These are phyloP conservation scores for Colletotrichum lupini DNA, from an alignment of 2,329 filamentous ascomycete genomes.

Conservation along the genomic window DNA sequence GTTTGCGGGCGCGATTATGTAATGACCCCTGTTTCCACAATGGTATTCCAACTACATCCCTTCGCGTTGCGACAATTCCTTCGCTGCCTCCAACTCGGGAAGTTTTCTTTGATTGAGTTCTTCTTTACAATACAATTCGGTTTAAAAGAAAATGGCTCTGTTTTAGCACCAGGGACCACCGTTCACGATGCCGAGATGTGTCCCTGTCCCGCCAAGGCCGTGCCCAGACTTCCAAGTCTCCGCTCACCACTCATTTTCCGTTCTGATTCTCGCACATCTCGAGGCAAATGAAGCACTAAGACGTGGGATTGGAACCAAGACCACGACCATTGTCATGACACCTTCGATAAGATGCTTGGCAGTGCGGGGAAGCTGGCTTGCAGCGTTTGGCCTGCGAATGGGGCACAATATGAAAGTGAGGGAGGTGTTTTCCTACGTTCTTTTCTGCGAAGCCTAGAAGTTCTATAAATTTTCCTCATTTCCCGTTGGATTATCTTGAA, in stretches of 20 bases:
- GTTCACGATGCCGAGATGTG: neutral
- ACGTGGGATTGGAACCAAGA: neutral
- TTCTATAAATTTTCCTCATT: neutral
- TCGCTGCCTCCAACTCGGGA: neutral
- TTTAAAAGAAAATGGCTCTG: too few species aligned
- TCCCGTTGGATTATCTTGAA: rapidly evolving
- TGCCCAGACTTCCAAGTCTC: neutral
- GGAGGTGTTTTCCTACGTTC: neutral
- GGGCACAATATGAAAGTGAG: neutral
- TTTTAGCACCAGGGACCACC: too few species aligned
- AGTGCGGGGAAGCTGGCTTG: neutral
- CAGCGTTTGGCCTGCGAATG: neutral
- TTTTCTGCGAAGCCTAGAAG: neutral
- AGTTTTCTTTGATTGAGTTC: too few species aligned
- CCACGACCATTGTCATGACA: neutral
- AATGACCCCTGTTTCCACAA: neutral
- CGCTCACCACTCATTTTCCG: neutral
- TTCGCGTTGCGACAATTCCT: neutral
- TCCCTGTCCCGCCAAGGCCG: neutral
- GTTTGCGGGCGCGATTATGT: neutral
- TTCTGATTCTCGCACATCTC: neutral
- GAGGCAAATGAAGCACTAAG: neutral
- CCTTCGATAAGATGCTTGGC: neutral
- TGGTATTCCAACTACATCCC: neutral
- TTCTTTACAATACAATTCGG: too few species aligned